Evolutionary conservation across 257 asterid genomes (phyloP), one percentile per base, ranked within the genome.

Genomic region (Mitragyna speciosa): DNA sequence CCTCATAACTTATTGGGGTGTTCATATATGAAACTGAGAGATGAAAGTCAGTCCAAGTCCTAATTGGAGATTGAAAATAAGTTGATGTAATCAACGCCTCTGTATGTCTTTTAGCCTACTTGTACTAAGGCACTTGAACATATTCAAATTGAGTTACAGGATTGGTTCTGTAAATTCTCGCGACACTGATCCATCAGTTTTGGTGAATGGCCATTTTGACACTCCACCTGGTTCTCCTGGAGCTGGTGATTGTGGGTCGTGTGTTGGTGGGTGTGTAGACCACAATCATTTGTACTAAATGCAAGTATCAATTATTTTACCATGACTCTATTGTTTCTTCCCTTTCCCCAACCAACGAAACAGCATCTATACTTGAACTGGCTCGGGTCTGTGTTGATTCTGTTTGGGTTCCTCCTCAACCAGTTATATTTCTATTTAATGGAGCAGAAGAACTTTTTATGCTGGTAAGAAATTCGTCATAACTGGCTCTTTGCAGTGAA

Each of bases 241-340:
- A 86, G 99, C 99, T 84, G 99, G 98, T 74, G 99, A 96, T 86
- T 96, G 99, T 89, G 99, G 98, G 73, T 94, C 99, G 47, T 96
- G 99, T 48, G 97, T 96, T 79, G 99, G 99, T 96, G 85, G 73
- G 97, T 89, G 77, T 79, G 30, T 73, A 70, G 47, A 45, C 56
- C 67, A 78, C 39, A 45, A 45, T 70, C 70, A 39, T 52, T n/a
- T 49, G 12, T 73, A 31, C 47, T 73, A 17, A 58, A 70, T 78
- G 49, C 56, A 31, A 28, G n/a, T 72, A 43, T 58, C 36, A 54
- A 24, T 81, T 20, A 54, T 12, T 71, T 69, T 58, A 70, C 73
- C 82, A 83, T 84, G 80, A 88, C 70, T 49, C 48, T 75, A 41
- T 70, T 82, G 64, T 71, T 75, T 78, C 86, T 83, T 79, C 24